phyloP scores from a whole-genome alignment of 805 yeast genomes.

The Lipomyces kockii region DNA sequence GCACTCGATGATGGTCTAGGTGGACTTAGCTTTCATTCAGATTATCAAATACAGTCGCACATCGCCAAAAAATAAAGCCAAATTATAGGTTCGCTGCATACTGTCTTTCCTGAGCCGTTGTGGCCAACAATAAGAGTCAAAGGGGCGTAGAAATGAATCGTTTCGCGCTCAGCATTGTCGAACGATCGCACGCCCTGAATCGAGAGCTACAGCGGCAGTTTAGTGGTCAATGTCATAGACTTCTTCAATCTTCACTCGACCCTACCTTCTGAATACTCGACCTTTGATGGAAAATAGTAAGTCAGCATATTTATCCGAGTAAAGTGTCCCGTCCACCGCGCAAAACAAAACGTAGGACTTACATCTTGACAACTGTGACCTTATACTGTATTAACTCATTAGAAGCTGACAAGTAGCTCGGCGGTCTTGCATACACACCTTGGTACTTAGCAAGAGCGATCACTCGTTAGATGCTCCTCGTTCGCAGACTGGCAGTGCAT shows the following conservation, averaged over 20 bases:
- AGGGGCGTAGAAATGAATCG: conserved; percentile 87
- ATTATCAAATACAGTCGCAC: background rate
- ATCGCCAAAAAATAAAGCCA: background rate
- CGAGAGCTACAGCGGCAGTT: conserved; percentile 55
- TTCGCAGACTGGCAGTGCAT: no score
- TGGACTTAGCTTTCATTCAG: background rate
- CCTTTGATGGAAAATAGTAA: background rate
- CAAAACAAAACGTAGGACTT: background rate
- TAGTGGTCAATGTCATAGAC: background rate
- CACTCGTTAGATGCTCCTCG: no score
- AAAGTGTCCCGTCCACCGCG: background rate
- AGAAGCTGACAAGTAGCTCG: background rate
- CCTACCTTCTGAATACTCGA: conserved; percentile 2
- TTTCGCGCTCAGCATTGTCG: conserved; percentile 80
- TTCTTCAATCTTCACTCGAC: background rate
- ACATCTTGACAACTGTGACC: background rate
- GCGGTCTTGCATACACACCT: background rate
- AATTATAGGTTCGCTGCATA: conserved; percentile 20
- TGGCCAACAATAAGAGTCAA: conserved; percentile 92
- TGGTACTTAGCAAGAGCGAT: background rate
- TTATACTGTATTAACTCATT: background rate
- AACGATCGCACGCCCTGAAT: conserved; percentile 91
- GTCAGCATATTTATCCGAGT: background rate
- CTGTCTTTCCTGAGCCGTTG: conserved; percentile 94
- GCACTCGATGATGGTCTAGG: conserved; percentile 84